A percentile compares a stretch with the other conserved stretches of the same genome.
Conservation (phyloP, 208 protist species). For the Trypanosoma melophagium region DNA sequence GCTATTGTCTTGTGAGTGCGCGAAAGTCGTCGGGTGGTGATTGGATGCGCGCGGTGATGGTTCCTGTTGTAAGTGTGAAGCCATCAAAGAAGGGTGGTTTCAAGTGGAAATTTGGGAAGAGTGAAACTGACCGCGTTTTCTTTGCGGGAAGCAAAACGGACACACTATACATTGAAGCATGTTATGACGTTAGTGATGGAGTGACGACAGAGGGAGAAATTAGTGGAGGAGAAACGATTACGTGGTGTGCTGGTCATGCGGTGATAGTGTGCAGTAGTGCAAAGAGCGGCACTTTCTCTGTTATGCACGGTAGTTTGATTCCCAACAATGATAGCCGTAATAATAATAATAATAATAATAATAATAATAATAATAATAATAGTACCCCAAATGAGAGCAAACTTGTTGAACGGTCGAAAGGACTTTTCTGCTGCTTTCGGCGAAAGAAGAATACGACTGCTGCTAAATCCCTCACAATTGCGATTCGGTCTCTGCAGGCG, state of each 20-base stretch:
- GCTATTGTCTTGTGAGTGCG: conserved; percentile 77
- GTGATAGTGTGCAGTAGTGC: conserved; percentile 29
- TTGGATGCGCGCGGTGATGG: conserved; percentile 57
- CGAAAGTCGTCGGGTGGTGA: conserved; percentile 37
- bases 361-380: conserved; percentile 5
- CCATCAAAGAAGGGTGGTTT: conserved; percentile 43
- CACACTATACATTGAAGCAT: conserved; percentile 76
- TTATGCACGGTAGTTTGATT: conserved; percentile 53
- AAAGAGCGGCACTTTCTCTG: conserved; percentile 34
- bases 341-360: not conserved
- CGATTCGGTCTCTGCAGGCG: conserved; percentile 26
- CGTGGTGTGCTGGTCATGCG: conserved; percentile 74
- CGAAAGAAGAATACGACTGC: conserved; percentile 28
- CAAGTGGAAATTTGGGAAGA: conserved; percentile 56
- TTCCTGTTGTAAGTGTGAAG: conserved; percentile 41
- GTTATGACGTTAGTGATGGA: conserved; percentile 46
- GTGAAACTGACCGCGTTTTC: conserved; percentile 29
- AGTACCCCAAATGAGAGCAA: not conserved
- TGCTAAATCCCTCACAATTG: conserved; percentile 37
- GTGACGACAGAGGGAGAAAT: not conserved
- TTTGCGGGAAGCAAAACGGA: conserved; percentile 43
- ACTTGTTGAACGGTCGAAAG: conserved; percentile 4
- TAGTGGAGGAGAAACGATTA: conserved; percentile 21
- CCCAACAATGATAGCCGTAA: not conserved
- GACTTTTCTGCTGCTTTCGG: conserved; percentile 17